Base-by-base conservation (phyloP, 495 filamentous ascomycete species). In the Usnea hakonensis region DNA sequence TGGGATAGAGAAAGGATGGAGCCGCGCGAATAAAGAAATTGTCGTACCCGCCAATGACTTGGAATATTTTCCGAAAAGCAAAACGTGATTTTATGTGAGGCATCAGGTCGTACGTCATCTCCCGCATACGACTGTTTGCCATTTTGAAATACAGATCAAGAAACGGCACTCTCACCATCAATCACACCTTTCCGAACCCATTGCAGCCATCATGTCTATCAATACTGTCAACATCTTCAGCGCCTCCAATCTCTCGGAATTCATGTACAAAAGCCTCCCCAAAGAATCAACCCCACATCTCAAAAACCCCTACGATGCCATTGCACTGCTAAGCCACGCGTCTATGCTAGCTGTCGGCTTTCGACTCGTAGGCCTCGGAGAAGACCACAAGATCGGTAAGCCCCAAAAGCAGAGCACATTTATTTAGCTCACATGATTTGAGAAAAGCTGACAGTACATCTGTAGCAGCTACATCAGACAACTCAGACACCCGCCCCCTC, bases 291-390 rank as follows among this genome's bases (percentile, higher is more conserved):
- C 72, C 70, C 81, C 70, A 71, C 81, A 85, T 62, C 75, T 97
- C 60, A 88, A 86, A 65, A 87, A 83, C 68, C 79, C 89, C 3
- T 88, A 88, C 73, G 95, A 97, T 75, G 90, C 89, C 46, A 75
- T 96, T 63, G 90, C 91, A 13, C 82, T 97, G 43, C 86, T 94
- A 66, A 78, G 83, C 44, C 93, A 98, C 72, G 90, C 90, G 33
- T 89, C 85, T 69, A 89, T 97, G 87, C 67, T 80, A 33, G 84
- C 86, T 7, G 83, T 93, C 13, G 90, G 85, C 52, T 97, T 97
- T 72, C 81, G 89, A 52, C 77, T 97, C 10, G 72, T 92, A 26
- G 91, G 92, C 1, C 87, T 96, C 23, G 80, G 86, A 21, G 91
- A 97, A 72, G 90, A 93, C 28, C 82, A 90, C 61, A 81, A 76